Percentiles rank a stretch among this genome's conserved stretches.
Conservation (phyloP, 345 rosid genomes). For the Arabidopsis suecica region DNA sequence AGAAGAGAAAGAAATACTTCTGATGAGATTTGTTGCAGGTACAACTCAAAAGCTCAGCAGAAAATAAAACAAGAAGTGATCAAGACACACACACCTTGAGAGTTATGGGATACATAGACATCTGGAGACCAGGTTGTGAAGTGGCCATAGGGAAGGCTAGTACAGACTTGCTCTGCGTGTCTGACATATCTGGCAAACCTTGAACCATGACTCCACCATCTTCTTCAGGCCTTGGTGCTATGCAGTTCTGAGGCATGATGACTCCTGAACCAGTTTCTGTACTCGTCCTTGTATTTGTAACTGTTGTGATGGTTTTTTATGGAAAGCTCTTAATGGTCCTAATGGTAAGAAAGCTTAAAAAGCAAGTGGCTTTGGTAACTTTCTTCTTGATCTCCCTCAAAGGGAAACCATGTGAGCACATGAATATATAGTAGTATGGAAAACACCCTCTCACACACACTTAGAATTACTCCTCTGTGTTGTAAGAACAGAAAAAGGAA, state of each 20-base stretch:
- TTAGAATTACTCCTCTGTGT: conserved; percentile 26
- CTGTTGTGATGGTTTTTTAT: conserved; percentile 24
- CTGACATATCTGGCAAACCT: conserved; percentile 52
- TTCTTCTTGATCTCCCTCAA: conserved; percentile 53
- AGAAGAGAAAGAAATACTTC: conserved; percentile 17
- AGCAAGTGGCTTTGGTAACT: conserved; percentile 44
- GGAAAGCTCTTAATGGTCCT: conserved; percentile 33
- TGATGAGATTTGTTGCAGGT: conserved; percentile 4
- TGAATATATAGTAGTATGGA: conserved; percentile 56
- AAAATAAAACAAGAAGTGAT: conserved; percentile 8
- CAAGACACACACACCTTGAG: conserved; percentile 64
- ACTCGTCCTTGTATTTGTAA: conserved; percentile 12
- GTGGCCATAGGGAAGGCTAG: conserved; percentile 51
- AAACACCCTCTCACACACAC: conserved; percentile 29
- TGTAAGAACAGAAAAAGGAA: conserved; percentile 33
- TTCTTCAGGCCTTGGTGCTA: conserved; percentile 64
- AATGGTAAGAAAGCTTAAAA: conserved; percentile 40
- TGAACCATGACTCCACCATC: conserved; percentile 49
- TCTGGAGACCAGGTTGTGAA: conserved; percentile 56
- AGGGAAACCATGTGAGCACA: conserved; percentile 56
- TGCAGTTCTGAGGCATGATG: conserved; percentile 56
- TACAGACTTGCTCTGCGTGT: conserved; percentile 50
- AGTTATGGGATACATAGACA: conserved; percentile 62
- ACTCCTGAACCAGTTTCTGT: conserved; percentile 32
- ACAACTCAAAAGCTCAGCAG: conserved; percentile 14